These are phyloP conservation scores for Lunularia cruciata DNA, from an alignment of 225 moss, liverwort and hornwort genomes.

Conservation along the genomic window DNA sequence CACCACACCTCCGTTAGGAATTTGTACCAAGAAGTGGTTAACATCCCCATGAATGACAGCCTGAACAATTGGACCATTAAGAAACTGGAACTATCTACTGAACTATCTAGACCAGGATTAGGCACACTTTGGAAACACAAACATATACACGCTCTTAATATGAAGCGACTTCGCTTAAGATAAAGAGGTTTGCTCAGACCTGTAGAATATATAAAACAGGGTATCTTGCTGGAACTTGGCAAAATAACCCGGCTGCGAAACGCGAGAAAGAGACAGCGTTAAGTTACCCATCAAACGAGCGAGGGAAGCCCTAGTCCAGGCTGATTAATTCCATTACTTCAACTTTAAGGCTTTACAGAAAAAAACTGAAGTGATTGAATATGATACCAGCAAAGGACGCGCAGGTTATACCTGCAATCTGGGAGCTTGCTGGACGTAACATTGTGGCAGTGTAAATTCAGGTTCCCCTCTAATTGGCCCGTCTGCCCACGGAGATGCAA, in stretches of 20 bases:
- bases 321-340: too few species aligned
- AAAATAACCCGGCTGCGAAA: slow-evolving; percentile 76
- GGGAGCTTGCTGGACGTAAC: slow-evolving; percentile 90
- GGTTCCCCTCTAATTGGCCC: slow-evolving; percentile 95
- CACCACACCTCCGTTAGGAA: neutral
- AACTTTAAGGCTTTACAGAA: too few species aligned
- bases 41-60: neutral
- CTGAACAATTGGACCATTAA: neutral
- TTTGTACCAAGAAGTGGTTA: neutral
- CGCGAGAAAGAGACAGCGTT: slow-evolving; percentile 29
- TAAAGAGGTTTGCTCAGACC: slow-evolving; percentile 51
- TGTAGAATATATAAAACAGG: slow-evolving; percentile 99
- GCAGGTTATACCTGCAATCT: slow-evolving; percentile 69
- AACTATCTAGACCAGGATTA: too few species aligned
- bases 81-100: too few species aligned
- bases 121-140: too few species aligned
- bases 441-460: slow-evolving; percentile 81
- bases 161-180: too few species aligned
- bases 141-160: too few species aligned
- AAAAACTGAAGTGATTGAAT: neutral
- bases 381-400: neutral
- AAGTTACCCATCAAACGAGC: neutral
- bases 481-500: slow-evolving; percentile 99
- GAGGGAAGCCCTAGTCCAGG: too few species aligned
- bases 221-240: slow-evolving; percentile 93